A percentile compares a stretch with the other conserved stretches of the same genome.
phyloP scores from a whole-genome alignment of 495 filamentous ascomycete genomes.

The Trichoderma orchidacearum region DNA sequence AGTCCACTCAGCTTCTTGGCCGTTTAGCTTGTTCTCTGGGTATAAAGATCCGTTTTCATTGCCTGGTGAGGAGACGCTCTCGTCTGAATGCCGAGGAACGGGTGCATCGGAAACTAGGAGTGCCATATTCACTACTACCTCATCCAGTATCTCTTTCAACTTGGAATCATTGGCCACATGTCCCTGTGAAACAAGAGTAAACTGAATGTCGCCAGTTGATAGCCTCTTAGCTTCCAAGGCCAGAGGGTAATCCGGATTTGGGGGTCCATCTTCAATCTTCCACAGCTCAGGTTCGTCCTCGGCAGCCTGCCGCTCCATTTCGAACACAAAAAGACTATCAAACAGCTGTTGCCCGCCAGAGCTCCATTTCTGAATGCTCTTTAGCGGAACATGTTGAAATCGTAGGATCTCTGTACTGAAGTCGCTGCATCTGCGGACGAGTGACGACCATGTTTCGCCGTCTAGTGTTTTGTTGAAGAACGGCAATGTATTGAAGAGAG shows the following conservation, averaged over 20 bases:
- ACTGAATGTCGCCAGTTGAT: constrained; percentile 24
- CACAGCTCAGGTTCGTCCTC: constrained; percentile 31
- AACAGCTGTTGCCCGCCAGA: constrained; percentile 49
- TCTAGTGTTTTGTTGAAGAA: constrained; percentile 36
- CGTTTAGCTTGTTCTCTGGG: not conserved
- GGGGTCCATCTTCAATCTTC: constrained; percentile 33
- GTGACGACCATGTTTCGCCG: constrained; percentile 32
- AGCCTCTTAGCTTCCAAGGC: constrained; percentile 55
- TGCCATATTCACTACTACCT: constrained; percentile 19
- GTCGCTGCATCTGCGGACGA: constrained; percentile 42
- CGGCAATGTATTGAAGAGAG: constrained; percentile 84
- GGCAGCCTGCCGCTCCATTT: constrained; percentile 29
- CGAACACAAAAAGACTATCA: constrained; percentile 78
- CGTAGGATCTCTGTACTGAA: constrained; percentile 45
- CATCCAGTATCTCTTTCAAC: constrained; percentile 22
- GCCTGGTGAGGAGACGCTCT: not conserved
- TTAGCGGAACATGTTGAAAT: constrained; percentile 58
- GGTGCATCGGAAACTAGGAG: constrained; percentile 2
- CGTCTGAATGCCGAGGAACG: not conserved
- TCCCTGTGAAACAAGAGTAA: constrained; percentile 41
- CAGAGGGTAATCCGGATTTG: constrained; percentile 52
- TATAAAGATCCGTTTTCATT: not conserved
- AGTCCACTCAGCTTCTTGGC: constrained; percentile 28
- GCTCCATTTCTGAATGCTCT: constrained; percentile 62
- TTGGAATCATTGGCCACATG: constrained; percentile 14